These are phyloP conservation scores for Colletotrichum salicis DNA, from an alignment of 2,329 filamentous ascomycete genomes.

Conservation along the genomic window DNA sequence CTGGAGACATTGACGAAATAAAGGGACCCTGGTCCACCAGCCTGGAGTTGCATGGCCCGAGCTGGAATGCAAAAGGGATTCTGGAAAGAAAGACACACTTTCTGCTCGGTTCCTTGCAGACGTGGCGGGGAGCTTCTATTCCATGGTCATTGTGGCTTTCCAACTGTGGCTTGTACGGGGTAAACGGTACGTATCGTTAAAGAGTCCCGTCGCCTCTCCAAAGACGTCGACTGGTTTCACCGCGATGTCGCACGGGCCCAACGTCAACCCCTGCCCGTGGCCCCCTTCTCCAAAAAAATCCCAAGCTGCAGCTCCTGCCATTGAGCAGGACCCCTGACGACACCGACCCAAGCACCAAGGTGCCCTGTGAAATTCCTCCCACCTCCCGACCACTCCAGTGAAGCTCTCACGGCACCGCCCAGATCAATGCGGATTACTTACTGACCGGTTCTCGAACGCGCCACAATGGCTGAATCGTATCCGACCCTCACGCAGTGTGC, in stretches of 20 bases:
- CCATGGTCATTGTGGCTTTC: constrained; percentile 1
- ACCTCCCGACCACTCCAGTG: neutral
- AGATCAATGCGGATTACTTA: constrained; percentile 32
- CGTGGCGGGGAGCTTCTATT: neutral
- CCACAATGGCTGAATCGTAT: constrained; percentile 79
- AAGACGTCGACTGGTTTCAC: constrained; percentile 25
- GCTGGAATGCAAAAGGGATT: constrained; percentile 21
- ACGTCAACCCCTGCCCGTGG: constrained; percentile 18
- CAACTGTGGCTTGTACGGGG: neutral
- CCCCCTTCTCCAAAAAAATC: neutral
- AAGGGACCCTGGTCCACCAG: constrained; percentile 26
- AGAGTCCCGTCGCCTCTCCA: constrained; percentile 3
- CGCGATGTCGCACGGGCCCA: constrained; percentile 30
- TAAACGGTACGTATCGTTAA: neutral
- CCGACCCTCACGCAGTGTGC: constrained; percentile 92
- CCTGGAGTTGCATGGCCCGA: constrained; percentile 4
- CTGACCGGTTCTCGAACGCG: constrained; percentile 15
- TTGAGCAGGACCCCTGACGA: constrained; percentile 29
- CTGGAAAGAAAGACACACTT: constrained; percentile 12
- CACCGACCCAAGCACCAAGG: constrained; percentile 3
- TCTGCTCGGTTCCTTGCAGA: neutral
- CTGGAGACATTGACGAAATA: constrained; percentile 17
- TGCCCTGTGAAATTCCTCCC: constrained; percentile 29
- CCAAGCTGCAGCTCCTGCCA: constrained; percentile 16
- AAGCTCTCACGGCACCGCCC: constrained; percentile 32